A percentile compares a stretch with the other conserved stretches of the same genome.
These are phyloP conservation scores for Persicaria maculosa DNA, from an alignment of 148 eudicot species.

Conservation along the genomic window DNA sequence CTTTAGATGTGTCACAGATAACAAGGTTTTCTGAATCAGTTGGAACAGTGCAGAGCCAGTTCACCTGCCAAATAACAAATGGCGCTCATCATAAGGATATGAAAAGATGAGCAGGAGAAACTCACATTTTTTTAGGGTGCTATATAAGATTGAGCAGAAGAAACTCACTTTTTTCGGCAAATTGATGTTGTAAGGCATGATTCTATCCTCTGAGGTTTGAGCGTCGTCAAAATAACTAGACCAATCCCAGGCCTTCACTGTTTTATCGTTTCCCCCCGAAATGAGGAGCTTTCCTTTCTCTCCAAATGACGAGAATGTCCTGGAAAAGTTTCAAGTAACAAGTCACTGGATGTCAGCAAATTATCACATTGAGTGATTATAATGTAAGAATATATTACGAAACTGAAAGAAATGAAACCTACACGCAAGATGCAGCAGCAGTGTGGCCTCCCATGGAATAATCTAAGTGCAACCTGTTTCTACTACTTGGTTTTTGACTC, in stretches of 20 bases:
- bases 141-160: background rate
- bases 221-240: constrained; percentile 32
- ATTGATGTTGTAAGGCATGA: constrained; percentile 41
- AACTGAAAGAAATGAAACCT: constrained; percentile 27
- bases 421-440: constrained; percentile 92
- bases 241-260: constrained; percentile 97
- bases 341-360: background rate
- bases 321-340: constrained; percentile 18
- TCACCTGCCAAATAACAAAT: constrained; percentile 48
- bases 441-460: constrained; percentile 77
- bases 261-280: constrained; percentile 87
- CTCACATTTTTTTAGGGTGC: constrained; percentile 46
- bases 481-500: constrained; percentile 25
- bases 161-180: constrained; percentile 63
- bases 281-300: constrained; percentile 81
- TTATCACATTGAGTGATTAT: background rate
- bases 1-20: constrained; percentile 87
- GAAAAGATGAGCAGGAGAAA: background rate
- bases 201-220: constrained; percentile 25
- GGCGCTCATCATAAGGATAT: background rate
- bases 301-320: constrained; percentile 88
- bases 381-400: background rate
- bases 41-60: constrained; percentile 94
- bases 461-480: constrained; percentile 58
- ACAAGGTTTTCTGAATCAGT: constrained; percentile 84